Evolutionary conservation across 306 rosid species (phyloP).

Genomic region (Cicer pinnatifidum): DNA sequence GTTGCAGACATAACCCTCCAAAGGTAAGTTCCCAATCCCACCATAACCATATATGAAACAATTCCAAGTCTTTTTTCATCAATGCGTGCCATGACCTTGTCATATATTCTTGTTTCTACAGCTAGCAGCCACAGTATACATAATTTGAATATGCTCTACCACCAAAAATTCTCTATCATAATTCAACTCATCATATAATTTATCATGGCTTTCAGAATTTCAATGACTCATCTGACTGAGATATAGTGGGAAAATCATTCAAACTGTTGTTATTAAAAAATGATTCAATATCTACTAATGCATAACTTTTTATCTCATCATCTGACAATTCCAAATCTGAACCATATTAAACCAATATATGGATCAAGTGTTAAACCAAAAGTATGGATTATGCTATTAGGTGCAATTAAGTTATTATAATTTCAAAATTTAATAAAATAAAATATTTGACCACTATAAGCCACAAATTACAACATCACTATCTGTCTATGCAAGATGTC

Average conservation of each 20-base stretch:
- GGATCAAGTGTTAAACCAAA: too few species aligned
- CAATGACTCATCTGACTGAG: background rate
- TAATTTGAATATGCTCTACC: background rate
- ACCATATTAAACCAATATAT: background rate
- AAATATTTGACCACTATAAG: too few species aligned
- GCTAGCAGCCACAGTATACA: background rate
- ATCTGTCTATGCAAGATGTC: background rate
- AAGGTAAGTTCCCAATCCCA: background rate
- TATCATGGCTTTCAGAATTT: background rate
- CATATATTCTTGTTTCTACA: too few species aligned
- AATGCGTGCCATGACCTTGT: background rate
- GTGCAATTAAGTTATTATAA: too few species aligned
- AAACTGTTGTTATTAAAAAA: too few species aligned
- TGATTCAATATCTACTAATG: background rate
- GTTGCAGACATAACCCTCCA: background rate
- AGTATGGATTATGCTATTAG: too few species aligned
- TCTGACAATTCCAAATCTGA: too few species aligned
- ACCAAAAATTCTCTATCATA: background rate
- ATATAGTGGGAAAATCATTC: too few species aligned
- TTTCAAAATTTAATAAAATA: too few species aligned
- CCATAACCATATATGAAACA: background rate
- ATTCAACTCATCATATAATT: background rate
- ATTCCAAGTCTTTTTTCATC: accelerated
- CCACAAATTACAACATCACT: too few species aligned
- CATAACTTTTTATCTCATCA: too few species aligned